These are phyloP conservation scores for Pichia inconspicua DNA, from an alignment of 1,139 yeast species.

Conservation along the genomic window DNA sequence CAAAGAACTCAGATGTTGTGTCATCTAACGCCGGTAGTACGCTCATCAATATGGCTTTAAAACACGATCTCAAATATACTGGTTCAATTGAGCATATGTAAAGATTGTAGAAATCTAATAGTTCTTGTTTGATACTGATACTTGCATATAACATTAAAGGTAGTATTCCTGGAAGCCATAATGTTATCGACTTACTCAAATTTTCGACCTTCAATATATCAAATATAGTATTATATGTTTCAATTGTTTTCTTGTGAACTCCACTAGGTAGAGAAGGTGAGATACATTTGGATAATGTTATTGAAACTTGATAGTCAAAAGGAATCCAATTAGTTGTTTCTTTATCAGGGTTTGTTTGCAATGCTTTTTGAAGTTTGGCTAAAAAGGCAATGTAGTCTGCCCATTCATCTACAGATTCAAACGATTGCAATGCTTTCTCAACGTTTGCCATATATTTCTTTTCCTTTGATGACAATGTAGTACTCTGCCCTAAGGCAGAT, in stretches of 20 bases:
- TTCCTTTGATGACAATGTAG: slow-evolving; percentile 43
- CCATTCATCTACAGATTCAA: slow-evolving; percentile 85
- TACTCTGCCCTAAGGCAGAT: slow-evolving; percentile 10
- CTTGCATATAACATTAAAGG: slow-evolving; percentile 85
- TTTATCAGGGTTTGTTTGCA: slow-evolving; percentile 36
- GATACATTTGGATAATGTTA: slow-evolving; percentile 55
- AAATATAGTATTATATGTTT: slow-evolving; percentile 66
- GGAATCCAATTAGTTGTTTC: slow-evolving; percentile 42
- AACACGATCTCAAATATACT: slow-evolving; percentile 40
- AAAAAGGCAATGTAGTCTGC: slow-evolving; percentile 95
- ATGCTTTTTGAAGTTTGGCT: slow-evolving; percentile 65
- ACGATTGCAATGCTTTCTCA: slow-evolving; percentile 68
- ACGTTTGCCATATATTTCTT: slow-evolving; percentile 59
- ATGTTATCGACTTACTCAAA: slow-evolving; percentile 43
- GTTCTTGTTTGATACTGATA: slow-evolving; percentile 73
- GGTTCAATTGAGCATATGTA: slow-evolving; percentile 49
- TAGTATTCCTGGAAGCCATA: slow-evolving; percentile 86
- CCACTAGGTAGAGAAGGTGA: slow-evolving; percentile 84
- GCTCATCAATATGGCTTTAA: slow-evolving; percentile 66
- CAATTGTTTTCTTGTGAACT: slow-evolving; percentile 83
- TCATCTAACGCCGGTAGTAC: slow-evolving; percentile 87
- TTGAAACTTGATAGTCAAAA: slow-evolving; percentile 42
- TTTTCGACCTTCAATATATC: slow-evolving; percentile 45
- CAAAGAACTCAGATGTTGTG: slow-evolving; percentile 77
- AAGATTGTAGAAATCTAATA: slow-evolving; percentile 52